Evolutionary conservation across 495 filamentous ascomycete species (phyloP).

Genomic region (Penicillium pulvis): DNA sequence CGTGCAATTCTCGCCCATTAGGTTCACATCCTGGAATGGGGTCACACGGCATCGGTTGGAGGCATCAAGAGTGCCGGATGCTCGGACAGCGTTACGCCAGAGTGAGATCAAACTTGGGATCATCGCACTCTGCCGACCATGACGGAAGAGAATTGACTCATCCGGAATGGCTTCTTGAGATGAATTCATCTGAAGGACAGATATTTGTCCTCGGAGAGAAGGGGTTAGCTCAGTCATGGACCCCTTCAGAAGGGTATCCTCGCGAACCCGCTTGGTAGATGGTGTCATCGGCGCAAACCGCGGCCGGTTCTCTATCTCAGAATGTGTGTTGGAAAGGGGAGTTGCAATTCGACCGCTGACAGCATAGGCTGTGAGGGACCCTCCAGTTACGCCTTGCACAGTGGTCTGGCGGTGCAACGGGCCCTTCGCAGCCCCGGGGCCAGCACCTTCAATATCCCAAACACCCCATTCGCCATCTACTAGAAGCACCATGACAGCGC

Average conservation of each 20-base stretch:
- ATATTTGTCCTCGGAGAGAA: constrained; percentile 63
- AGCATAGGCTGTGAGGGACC: constrained; percentile 66
- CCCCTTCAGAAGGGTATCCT: constrained; percentile 58
- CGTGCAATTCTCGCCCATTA: constrained; percentile 68
- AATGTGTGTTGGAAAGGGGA: constrained; percentile 32
- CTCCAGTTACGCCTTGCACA: constrained; percentile 62
- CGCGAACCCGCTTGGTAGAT: constrained; percentile 65
- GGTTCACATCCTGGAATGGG: constrained; percentile 50
- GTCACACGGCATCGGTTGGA: constrained; percentile 50
- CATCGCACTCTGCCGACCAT: constrained; percentile 60
- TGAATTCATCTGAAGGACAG: constrained; percentile 52
- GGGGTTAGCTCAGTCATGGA: constrained; percentile 31
- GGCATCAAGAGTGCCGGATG: constrained; percentile 57
- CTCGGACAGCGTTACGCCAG: constrained; percentile 65
- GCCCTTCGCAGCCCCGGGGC: constrained; percentile 52
- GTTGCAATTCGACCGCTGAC: constrained; percentile 66
- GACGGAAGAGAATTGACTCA: constrained; percentile 68
- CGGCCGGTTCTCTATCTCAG: constrained; percentile 44
- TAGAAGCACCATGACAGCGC: constrained; percentile 72
- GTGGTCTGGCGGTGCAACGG: constrained; percentile 58
- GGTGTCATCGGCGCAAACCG: constrained; percentile 85
- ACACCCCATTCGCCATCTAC: constrained; percentile 92
- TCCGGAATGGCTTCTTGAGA: constrained; percentile 54
- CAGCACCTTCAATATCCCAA: constrained; percentile 80
- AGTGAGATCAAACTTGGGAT: constrained; percentile 67